Evolutionary conservation across 2,329 filamentous ascomycete genomes (phyloP).

Genomic region (Emmonsiellopsis sp.): DNA sequence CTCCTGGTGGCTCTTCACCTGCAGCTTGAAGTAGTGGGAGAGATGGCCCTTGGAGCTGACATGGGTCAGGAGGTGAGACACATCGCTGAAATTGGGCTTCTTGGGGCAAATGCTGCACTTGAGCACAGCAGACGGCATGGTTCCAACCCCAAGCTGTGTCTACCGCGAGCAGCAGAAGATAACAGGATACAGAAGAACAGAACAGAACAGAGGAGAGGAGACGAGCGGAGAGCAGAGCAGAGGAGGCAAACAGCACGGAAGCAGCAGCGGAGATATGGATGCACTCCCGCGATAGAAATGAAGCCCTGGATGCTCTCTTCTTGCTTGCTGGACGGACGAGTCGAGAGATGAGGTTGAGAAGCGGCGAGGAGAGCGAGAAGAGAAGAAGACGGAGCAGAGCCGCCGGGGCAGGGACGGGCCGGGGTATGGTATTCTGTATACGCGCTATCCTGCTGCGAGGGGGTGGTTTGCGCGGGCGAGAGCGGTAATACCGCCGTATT

Average conservation of each 20-base stretch:
- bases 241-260: conserved; percentile 11
- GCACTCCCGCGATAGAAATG: conserved; percentile 6
- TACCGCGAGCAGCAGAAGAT: background rate
- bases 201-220: conserved; percentile 4
- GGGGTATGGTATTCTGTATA: conserved; percentile 1
- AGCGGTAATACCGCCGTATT: conserved; percentile 7
- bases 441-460: background rate
- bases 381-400: conserved; percentile 14
- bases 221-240: too few species aligned
- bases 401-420: background rate
- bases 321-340: conserved; percentile 14
- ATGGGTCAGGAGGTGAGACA: conserved; percentile 87
- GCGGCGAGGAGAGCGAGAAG: conserved; percentile 18
- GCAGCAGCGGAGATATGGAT: conserved; percentile 16
- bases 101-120: conserved; percentile 77
- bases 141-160: background rate
- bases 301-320: conserved; percentile 3
- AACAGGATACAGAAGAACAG: conserved; percentile 2
- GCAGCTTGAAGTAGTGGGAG: conserved; percentile 71
- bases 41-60: conserved; percentile 89
- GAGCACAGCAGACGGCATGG: conserved; percentile 49
- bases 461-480: too few species aligned
- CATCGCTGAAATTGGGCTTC: conserved; percentile 72
- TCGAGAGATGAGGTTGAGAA: conserved; percentile 9
- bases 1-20: conserved; percentile 62